Conservation (phyloP, 75 land plant species). For the Cupressus sempervirens region DNA sequence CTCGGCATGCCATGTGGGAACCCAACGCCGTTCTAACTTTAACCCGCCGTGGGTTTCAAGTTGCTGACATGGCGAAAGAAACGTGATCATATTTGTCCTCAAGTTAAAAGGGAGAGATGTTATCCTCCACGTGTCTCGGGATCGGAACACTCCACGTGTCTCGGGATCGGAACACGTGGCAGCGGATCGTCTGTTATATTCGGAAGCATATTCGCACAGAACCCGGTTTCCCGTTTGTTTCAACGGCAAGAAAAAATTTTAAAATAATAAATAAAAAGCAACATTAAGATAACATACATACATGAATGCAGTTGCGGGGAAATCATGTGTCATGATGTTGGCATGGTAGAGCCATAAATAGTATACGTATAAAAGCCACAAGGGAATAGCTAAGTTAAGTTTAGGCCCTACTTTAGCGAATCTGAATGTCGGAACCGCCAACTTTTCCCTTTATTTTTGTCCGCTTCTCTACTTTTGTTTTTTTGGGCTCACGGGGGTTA, state of each 20-base stretch:
- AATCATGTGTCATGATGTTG: neutral
- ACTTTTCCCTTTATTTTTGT: neutral
- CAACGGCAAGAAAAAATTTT: neutral
- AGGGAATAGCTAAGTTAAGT: neutral
- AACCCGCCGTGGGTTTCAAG: neutral
- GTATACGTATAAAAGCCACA: neutral
- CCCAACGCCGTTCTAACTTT: neutral
- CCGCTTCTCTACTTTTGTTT: neutral
- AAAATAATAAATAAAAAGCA: too few species aligned
- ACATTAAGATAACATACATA: neutral
- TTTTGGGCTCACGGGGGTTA: neutral
- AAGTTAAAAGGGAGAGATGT: neutral
- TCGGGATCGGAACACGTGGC: neutral
- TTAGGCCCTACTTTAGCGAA: constrained; percentile 1
- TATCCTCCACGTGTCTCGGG: neutral
- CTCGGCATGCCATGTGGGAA: neutral
- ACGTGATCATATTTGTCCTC: neutral
- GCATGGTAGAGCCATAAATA: neutral
- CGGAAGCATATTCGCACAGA: neutral
- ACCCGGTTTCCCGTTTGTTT: neutral
- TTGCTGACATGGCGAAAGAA: neutral
- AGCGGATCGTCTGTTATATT: neutral
- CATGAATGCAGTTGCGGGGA: neutral
- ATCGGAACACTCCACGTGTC: neutral
- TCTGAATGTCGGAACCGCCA: constrained; percentile 15